These are phyloP conservation scores for Eleusine coracana DNA, from an alignment of 176 grass and related monocot genomes.

Conservation along the genomic window DNA sequence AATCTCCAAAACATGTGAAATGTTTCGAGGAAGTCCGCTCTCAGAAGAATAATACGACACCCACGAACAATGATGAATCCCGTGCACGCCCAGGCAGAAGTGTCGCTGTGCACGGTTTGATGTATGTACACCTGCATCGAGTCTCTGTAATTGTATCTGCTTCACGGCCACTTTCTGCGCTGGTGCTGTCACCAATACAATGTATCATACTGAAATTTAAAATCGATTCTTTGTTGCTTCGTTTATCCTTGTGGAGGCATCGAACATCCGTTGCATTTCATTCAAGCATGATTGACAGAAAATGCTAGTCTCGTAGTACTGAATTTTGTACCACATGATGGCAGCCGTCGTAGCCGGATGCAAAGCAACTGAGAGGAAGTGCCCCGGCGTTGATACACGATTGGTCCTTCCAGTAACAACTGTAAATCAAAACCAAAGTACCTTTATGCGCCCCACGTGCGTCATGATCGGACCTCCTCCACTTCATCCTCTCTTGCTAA, in stretches of 20 bases:
- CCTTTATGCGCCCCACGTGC: not conserved
- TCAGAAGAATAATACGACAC: slow-evolving; percentile 23
- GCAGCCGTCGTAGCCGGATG: no score
- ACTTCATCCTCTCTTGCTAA: not conserved
- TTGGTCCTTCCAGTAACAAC: not conserved
- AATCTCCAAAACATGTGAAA: slow-evolving; percentile 22
- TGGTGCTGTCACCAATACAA: not conserved
- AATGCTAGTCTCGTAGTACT: not conserved
- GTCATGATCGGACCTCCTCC: not conserved
- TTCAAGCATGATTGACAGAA: not conserved
- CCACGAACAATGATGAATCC: not conserved
- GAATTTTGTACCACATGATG: not conserved
- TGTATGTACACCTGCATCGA: slow-evolving; percentile 27
- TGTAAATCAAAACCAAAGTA: not conserved
- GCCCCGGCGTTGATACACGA: not conserved
- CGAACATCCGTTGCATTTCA: not conserved
- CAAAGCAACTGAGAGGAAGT: not conserved
- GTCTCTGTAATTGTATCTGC: slow-evolving; percentile 8
- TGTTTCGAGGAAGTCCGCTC: not conserved
- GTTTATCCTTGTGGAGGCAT: not conserved
- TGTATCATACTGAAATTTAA: slow-evolving; percentile 1
- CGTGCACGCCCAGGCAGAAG: slow-evolving; percentile 34
- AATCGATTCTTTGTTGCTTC: slow-evolving; percentile 20
- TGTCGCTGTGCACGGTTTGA: slow-evolving; percentile 21
- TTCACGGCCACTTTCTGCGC: slow-evolving; percentile 24